These are phyloP conservation scores for Nakataea oryzae DNA, from an alignment of 2,329 filamentous ascomycete species.

Conservation along the genomic window DNA sequence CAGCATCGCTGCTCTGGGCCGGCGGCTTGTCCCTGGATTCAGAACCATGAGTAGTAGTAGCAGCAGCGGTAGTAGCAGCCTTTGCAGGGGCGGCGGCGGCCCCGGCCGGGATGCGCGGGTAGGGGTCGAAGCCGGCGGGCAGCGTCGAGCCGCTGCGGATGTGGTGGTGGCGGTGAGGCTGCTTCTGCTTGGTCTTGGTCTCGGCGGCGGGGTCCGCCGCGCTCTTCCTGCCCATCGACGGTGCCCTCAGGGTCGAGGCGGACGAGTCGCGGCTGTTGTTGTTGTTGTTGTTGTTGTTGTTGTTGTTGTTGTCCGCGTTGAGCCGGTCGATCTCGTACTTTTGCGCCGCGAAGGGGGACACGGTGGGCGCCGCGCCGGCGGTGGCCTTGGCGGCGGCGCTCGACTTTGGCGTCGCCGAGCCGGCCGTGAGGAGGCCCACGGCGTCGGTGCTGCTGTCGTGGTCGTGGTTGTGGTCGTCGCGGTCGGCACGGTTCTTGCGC, in stretches of 20 bases:
- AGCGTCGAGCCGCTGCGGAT: background rate
- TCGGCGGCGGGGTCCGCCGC: background rate
- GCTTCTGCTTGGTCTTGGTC: background rate
- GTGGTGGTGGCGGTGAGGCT: too few relatives aligned
- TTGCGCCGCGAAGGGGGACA: background rate
- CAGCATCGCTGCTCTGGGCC: too few relatives aligned
- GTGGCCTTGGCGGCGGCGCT: too few relatives aligned
- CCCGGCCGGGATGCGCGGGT: background rate
- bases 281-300: background rate
- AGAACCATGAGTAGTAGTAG: background rate
- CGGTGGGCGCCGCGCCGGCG: background rate
- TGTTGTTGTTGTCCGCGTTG: background rate
- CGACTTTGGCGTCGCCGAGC: too few relatives aligned
- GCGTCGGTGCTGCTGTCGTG: too few relatives aligned
- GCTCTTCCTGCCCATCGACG: background rate
- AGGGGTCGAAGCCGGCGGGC: conserved; percentile 4
- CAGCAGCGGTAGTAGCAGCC: background rate
- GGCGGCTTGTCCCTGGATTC: background rate
- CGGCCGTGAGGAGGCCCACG: background rate
- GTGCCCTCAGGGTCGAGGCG: background rate
- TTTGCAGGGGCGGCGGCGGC: background rate
- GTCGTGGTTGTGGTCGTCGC: background rate
- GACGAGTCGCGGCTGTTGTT: background rate
- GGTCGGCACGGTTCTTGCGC: background rate
- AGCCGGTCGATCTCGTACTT: conserved; percentile 1